Percentiles rank a stretch among this genome's conserved stretches.
phyloP scores from a whole-genome alignment of 23 red algal genomes.

The Agarophyton chilense region DNA sequence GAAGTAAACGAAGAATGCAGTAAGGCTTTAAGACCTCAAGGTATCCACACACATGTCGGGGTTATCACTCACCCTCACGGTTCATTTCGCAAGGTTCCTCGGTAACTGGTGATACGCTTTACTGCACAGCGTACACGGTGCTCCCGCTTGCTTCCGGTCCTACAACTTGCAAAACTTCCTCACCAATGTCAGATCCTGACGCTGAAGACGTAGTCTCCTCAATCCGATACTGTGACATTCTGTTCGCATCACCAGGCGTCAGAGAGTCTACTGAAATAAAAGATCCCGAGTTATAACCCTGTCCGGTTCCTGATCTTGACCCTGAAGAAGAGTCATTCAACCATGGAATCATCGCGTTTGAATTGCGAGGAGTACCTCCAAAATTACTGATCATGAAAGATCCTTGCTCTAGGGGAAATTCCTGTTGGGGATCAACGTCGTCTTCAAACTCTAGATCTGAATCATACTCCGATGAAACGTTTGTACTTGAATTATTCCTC shows the following conservation, averaged over 20 bases:
- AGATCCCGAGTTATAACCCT: not conserved
- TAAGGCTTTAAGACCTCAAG: too few species aligned
- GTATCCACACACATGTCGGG: too few species aligned
- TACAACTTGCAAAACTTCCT: not conserved
- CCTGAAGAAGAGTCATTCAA: not conserved
- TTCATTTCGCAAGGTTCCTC: not conserved
- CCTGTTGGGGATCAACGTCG: not conserved
- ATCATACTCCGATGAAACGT: not conserved
- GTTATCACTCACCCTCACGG: not conserved
- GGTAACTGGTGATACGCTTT: not conserved
- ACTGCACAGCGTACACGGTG: slow-evolving; percentile 11
- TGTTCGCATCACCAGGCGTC: not conserved
- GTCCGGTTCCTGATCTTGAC: not conserved
- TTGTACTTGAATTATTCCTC: not conserved
- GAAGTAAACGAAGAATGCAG: too few species aligned
- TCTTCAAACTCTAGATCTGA: slow-evolving; percentile 23
- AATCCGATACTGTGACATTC: slow-evolving; percentile 35
- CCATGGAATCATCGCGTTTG: slow-evolving; percentile 6
- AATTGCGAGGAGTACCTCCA: slow-evolving; percentile 17
- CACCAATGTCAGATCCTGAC: slow-evolving; percentile 7
- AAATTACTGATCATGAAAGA: slow-evolving; percentile 30
- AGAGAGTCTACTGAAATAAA: slow-evolving; percentile 29
- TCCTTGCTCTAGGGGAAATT: not conserved
- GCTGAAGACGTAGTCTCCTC: slow-evolving; percentile 10
- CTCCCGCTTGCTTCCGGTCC: slow-evolving; percentile 18